Conservation (phyloP, 768 basidiomycete species). For the Infundibulicybe gibba region DNA sequence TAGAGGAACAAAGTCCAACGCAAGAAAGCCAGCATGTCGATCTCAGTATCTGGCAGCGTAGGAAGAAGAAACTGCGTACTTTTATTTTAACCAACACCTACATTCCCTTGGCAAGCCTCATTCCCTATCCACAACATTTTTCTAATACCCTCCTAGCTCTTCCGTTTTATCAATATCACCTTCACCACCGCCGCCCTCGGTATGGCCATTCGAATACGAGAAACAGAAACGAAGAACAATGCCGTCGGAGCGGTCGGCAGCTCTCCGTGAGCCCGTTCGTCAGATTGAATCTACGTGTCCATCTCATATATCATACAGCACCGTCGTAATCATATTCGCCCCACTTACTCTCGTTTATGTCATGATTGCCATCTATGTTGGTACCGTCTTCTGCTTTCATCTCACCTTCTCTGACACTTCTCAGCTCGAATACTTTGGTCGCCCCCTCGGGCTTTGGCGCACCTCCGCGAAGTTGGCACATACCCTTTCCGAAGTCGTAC, state of each 20-base stretch:
- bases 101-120: constrained; percentile 65
- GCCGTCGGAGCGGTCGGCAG: constrained; percentile 75
- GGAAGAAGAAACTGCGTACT: constrained; percentile 48
- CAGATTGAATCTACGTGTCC: neutral
- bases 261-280: constrained; percentile 56
- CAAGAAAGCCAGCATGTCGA: constrained; percentile 20
- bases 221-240: constrained; percentile 43
- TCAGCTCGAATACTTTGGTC: constrained; percentile 90
- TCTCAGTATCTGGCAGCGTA: constrained; percentile 23
- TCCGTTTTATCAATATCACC: constrained; percentile 80
- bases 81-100: constrained; percentile 76
- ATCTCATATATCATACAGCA: constrained; percentile 32
- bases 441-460: constrained; percentile 88
- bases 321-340: constrained; percentile 82
- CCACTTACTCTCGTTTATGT: constrained; percentile 83
- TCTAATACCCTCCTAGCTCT: constrained; percentile 47
- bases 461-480: constrained; percentile 85
- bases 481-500: constrained; percentile 83
- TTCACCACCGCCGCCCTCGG: constrained; percentile 79
- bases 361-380: constrained; percentile 80
- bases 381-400: constrained; percentile 19
- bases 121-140: constrained; percentile 3
- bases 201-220: constrained; percentile 73
- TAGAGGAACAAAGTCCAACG: constrained; percentile 20
- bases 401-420: constrained; percentile 12